Base-by-base conservation (phyloP, 192 early-diverging fungal genomes). In the Coemansia sp. region DNA sequence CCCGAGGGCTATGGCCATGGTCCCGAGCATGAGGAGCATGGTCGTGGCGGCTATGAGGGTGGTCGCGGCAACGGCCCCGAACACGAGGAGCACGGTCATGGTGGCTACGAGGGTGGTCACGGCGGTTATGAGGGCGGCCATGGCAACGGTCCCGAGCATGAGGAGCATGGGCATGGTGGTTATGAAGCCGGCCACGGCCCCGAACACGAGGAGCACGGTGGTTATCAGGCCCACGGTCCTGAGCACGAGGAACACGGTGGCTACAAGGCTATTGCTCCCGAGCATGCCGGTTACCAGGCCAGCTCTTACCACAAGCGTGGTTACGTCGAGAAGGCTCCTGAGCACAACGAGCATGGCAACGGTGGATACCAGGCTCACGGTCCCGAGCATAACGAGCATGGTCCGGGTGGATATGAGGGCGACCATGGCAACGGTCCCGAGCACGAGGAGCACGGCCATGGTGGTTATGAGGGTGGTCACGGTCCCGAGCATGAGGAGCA, bases 221-320 rank as follows among this genome's bases (percentile, higher is more conserved):
- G 29, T 22, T 60, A 60, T 25, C 17, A 60, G 38, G 58, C 38
- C 16, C 8, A 22, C 30, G 58, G n/a, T 16, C 58, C 34, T 25
- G 58, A 45, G 34, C 58, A 60, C 40, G 33, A 64, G 30, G 48
- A 16, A 6, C 38, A 22, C 51, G 48, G 57, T 48, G 66, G 48
- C 51, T 60, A 65, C 59, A 48, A 63, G 57, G 60, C 52, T 18
- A 60, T 42, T 40, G 58, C 34, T 16, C 58, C 58, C 36, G 48
- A 60, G 59, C 60, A 54, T 42, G 50, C 45, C 50, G 61, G 50
- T 18, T 61, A 67, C 32, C 48, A 72, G 63, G 60, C 57, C 30
- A 56, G 59, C 40, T 40, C 54, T 56, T 66, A 72, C 60, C 48
- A 59, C 52, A 59, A 60, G 57, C 69, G 69, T 34, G 54, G 68